Evolutionary conservation across 495 filamentous ascomycete genomes (phyloP), one percentile per base, ranked within the genome.

Genomic region (Rostrohypoxylon terebratum): DNA sequence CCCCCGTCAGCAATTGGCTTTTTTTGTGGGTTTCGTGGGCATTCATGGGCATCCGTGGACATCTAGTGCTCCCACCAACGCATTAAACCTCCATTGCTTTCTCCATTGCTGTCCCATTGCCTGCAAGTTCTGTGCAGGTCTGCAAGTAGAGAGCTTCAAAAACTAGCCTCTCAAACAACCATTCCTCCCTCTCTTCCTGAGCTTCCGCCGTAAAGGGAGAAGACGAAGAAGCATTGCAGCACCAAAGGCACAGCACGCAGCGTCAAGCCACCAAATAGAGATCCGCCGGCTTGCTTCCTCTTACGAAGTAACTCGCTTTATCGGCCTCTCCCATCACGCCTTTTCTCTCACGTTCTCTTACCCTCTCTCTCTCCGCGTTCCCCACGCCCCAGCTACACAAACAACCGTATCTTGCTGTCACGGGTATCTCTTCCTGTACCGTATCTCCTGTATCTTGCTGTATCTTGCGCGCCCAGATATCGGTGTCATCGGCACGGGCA

Each of bases 401-500:
- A 40, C 28, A 28, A n/a, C 71, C 65, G 25, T 66, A 53, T 63
- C 59, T 69, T 59, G 54, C 67, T 20, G 57, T 47, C 28, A 28
- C 28, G 28, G 28, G 28, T 42, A 42, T 42, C 38, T 42, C 38
- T 14, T 64, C 59, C 66, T 16, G 57, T 40, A 60, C 36, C 64
- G 28, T 28, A 28, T 28, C 48, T 4, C 13, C 38, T 42, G 38
- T 42, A n/a, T 45, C 16, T 38, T 45, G 42, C 42, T 45, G 70
- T 72, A 69, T 73, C 71, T 60, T 63, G 66, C 66, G 63, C 69
- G 62, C 74, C 69, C 71, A 73, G 68, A 76, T 75, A 76, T 57
- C 74, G 74, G 74, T 68, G 68, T 44, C 66, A 66, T 78, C 76
- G 76, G 76, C 61, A 70, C 63, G 68, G 71, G 75, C 76, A 66